Evolutionary conservation across 116 monocot genomes (phyloP), one percentile per base, ranked within the genome.

Genomic region (Posidonia oceanica): DNA sequence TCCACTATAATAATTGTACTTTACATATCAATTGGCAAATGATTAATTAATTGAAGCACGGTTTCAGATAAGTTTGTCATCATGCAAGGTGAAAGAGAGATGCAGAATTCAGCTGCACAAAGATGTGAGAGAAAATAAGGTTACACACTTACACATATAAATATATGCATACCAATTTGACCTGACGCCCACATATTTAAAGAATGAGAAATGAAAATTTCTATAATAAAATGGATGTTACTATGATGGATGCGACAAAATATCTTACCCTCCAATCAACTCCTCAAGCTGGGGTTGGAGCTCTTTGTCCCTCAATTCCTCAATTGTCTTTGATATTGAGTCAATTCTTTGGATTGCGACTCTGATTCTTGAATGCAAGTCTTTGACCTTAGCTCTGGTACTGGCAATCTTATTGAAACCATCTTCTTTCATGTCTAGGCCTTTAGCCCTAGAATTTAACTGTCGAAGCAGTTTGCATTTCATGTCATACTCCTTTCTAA

Each of bases 221-320:
- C 48, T 48, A 10, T 48, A 10, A 48, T 48, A 48, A 48, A 2
- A 12, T 10, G 48, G 48, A 48, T 48, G 48, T 7, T 10, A 48
- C 18, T n/a, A 20, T 14, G 65, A 65, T 18, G 16, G 3, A 20
- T 18, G n/a, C 18, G 44, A 20, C 15, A 61, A 75, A 11, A 29
- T 38, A 83, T 41, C 66, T 71, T 90, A 98, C 98, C 87, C 90
- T 56, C 67, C 80, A 67, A 98, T 92, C 55, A 93, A 78, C 75
- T 98, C 98, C 65, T 90, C 87, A 12, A 98, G 76, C 66, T 98
- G 98, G 36, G 90, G 98, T 72, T 93, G 93, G 54, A 98, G 84
- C 60, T 98, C 98, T 37, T 76, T 86, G 73, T 98, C 98, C 70
- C 98, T 80, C 64, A 98, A n/a, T 59, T 89, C 90, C 61, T 98